Evolutionary conservation across 768 basidiomycete genomes (phyloP), one percentile per base, ranked within the genome.

Genomic region (Pulveroboletus sp.): DNA sequence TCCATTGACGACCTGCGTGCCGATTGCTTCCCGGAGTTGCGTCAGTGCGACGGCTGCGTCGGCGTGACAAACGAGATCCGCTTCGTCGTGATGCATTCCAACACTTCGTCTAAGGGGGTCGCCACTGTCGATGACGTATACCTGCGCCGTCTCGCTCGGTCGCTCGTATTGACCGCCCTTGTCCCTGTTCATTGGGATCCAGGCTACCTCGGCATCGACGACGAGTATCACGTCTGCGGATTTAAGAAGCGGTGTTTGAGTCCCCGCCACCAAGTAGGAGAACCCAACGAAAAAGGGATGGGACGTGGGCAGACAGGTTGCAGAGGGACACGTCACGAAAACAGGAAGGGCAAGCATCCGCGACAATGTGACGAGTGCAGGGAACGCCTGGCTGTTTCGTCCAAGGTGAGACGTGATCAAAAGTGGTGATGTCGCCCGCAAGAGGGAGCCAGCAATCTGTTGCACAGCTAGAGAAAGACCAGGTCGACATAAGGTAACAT

Each of bases 371-470:
- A 65, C 51, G 7, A 89, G 76, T 1, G 73, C 66, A 0, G 65
- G 52, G 2, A 82, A 71, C 1, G 82, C 75, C 10, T 64, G 56
- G 3, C 64, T 67, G 51, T 82, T 80, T 6, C 83, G 76, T 2
- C 84, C 86, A 8, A 82, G 64, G 61, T 80, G 73, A 2, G 82
- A 82, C 3, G 83, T 82, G 42, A 89, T 74, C 49, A 89, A 81
- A 43, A 88, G 73, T 0, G 86, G 86, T 1, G 68, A 70, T 11
- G 67, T 65, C 0, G 86, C 79, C 0, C 65, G 54, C 9, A 77
- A 57, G 6, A 88, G 73, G 8, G 84, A 76, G 1, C 61, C 51
- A 1, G 70, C 72, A 47, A 86, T 83, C 1, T 55, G 61, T 15
- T 48, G 61, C 9, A 67, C 65, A 17, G 69, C 75, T 62, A 32